Base-by-base conservation (phyloP, 257 asterid species). In the Euphrasia confusa region DNA sequence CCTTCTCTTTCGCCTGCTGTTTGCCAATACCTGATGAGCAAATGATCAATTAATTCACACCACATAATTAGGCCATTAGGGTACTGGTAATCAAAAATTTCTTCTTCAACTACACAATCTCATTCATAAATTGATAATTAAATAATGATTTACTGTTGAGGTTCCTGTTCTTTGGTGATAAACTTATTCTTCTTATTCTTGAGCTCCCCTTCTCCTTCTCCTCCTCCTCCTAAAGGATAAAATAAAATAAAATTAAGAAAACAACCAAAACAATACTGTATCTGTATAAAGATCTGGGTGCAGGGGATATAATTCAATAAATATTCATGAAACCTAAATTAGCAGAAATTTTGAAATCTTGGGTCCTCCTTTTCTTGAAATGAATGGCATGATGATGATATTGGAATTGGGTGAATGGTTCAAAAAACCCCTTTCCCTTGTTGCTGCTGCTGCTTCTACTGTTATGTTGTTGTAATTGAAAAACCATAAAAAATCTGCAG, bases 1-100 rank as follows among this genome's bases (percentile, higher is more conserved):
- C 98, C 98, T 81, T 69, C 81, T 74, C 95, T 81, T 77, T 92
- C 97, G 7, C 97, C 97, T 39, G 95, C 97, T 49, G 95, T 62
- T 74, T 83, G 97, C 95, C 95, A 90, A 71, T 88, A 90, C 90
- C 96, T 90, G 69, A 21, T 21, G 24, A 21, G 24, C 24, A 21
- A 21, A 21, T 21, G 24, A 21, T 21, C 24, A 21, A 21, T 21
- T 21, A 21, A 21, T 21, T 21, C 24, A 21, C 24, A 21, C 24
- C 1, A 21, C 24, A 21, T 21, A 21, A 21, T 21, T 21, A 21
- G 24, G 24, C 24, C 24, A 21, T 21, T 21, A 21, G 24, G 24
- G 0, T 21, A 21, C 24, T 21, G 24, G 24, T 21, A 21, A 21
- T 21, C 24, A 21, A 21, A 21, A 21, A 21, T 21, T 1, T 21